These are phyloP conservation scores for Phytophthora pini DNA, from an alignment of 352 stramenopile species.

Conservation along the genomic window DNA sequence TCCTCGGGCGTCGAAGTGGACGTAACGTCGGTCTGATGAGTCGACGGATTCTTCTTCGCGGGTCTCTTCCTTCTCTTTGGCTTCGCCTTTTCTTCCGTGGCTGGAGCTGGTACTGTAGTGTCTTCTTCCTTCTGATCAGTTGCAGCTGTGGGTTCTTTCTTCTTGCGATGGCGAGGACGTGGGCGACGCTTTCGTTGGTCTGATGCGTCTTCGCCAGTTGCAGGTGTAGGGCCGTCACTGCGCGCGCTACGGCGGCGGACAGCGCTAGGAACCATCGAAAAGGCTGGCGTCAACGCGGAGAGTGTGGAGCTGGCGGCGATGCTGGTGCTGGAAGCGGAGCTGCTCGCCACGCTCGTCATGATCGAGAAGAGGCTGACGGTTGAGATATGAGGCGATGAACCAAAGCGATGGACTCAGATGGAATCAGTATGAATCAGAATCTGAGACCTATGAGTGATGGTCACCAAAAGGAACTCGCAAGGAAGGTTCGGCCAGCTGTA, in stretches of 20 bases:
- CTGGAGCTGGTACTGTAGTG: not conserved
- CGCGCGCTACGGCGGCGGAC: conserved; percentile 17
- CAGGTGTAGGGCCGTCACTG: not conserved
- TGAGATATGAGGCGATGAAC: conserved; percentile 16
- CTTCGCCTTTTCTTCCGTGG: conserved; percentile 8
- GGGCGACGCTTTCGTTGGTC: conserved; percentile 18
- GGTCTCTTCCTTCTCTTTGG: conserved; percentile 28
- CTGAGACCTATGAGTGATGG: conserved; percentile 10
- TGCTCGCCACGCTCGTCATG: conserved; percentile 33
- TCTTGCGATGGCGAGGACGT: conserved; percentile 33
- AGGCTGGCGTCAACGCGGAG: conserved; percentile 22
- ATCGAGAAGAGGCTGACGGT: not conserved
- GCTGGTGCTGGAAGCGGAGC: conserved; percentile 21
- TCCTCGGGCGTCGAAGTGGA: conserved; percentile 16
- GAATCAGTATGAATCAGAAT: conserved; percentile 7
- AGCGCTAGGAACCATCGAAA: conserved; percentile 41
- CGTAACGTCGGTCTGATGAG: not conserved
- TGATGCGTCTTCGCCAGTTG: conserved; percentile 8
- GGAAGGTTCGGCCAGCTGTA: conserved; percentile 6
- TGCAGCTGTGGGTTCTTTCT: conserved; percentile 9
- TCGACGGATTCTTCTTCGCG: conserved; percentile 12
- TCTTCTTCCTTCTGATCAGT: not conserved
- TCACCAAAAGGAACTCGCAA: conserved; percentile 15
- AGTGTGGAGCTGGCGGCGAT: conserved; percentile 23
- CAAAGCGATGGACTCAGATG: not conserved